These are phyloP conservation scores for Thalassiosira hispida DNA, from an alignment of 352 stramenopile species.

Conservation along the genomic window DNA sequence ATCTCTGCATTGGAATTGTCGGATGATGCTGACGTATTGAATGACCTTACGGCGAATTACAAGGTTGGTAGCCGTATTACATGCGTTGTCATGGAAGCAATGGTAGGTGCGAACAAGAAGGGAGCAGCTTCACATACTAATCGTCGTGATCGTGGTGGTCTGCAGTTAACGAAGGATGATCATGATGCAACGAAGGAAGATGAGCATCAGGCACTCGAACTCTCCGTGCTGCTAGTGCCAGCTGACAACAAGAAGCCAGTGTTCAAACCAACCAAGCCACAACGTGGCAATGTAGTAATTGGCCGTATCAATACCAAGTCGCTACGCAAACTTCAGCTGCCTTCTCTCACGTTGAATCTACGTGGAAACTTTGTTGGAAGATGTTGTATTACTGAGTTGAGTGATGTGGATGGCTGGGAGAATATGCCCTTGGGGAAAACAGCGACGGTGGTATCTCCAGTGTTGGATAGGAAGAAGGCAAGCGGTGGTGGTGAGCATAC, in stretches of 20 bases:
- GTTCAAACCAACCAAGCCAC: slow-evolving; percentile 57
- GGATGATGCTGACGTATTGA: slow-evolving; percentile 68
- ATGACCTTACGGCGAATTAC: slow-evolving; percentile 67
- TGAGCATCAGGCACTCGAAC: slow-evolving; percentile 41
- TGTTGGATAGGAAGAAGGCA: slow-evolving; percentile 8
- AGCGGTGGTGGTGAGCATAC: slow-evolving; percentile 1
- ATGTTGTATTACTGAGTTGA: slow-evolving; percentile 82
- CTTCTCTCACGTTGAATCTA: slow-evolving; percentile 80
- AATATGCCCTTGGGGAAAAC: slow-evolving; percentile 83
- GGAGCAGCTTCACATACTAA: no score
- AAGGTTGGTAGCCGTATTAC: slow-evolving; percentile 63
- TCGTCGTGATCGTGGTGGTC: slow-evolving; percentile 4
- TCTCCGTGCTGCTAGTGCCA: slow-evolving; percentile 61
- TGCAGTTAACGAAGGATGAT: slow-evolving; percentile 34
- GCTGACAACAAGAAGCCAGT: slow-evolving; percentile 10
- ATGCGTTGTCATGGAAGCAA: slow-evolving; percentile 69
- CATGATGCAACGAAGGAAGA: slow-evolving; percentile 33
- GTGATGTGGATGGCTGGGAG: slow-evolving; percentile 81
- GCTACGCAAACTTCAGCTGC: slow-evolving; percentile 44
- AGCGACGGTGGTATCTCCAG: neutral
- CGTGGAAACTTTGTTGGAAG: slow-evolving; percentile 71
- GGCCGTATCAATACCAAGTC: slow-evolving; percentile 69
- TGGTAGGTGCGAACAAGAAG: no score
- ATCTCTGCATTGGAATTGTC: slow-evolving; percentile 75
- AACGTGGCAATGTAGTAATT: slow-evolving; percentile 67